These are phyloP conservation scores for Fagus crenata DNA, from an alignment of 306 rosid species.

Conservation along the genomic window DNA sequence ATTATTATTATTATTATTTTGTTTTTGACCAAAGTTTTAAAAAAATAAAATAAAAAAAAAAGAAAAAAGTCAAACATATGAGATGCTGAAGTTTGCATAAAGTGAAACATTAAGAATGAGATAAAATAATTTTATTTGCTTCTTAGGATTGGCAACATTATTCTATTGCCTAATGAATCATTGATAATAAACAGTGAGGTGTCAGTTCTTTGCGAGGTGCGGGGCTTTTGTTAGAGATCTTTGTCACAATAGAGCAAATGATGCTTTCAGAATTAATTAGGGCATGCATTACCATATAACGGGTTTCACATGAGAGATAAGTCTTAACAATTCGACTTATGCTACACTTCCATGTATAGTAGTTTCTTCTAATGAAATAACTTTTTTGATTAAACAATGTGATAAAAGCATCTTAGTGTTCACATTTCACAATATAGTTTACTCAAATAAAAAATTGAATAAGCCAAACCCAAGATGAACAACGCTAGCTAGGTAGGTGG, in stretches of 20 bases:
- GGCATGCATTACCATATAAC: neutral
- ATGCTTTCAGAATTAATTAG: neutral
- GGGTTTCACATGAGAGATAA: neutral
- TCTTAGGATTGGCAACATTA: neutral
- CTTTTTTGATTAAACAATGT: slow-evolving; percentile 1
- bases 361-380: neutral
- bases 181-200: neutral
- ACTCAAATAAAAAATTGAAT: slow-evolving; percentile 15
- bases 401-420: too few relatives aligned
- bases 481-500: neutral
- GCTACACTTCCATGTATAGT: neutral
- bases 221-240: neutral
- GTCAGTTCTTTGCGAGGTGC: neutral
- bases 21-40: too few relatives aligned
- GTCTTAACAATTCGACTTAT: neutral
- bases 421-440: slow-evolving; percentile 2
- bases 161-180: slow-evolving; percentile 11
- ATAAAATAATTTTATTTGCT: too few relatives aligned
- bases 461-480: neutral
- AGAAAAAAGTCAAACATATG: too few relatives aligned
- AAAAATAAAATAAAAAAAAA: too few relatives aligned
- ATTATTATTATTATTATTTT: too few relatives aligned
- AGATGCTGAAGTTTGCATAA: too few relatives aligned
- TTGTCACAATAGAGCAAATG: neutral
- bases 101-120: too few relatives aligned